Evolutionary conservation across 2,329 filamentous ascomycete genomes (phyloP).

Genomic region (Mycosphaerella sp.): DNA sequence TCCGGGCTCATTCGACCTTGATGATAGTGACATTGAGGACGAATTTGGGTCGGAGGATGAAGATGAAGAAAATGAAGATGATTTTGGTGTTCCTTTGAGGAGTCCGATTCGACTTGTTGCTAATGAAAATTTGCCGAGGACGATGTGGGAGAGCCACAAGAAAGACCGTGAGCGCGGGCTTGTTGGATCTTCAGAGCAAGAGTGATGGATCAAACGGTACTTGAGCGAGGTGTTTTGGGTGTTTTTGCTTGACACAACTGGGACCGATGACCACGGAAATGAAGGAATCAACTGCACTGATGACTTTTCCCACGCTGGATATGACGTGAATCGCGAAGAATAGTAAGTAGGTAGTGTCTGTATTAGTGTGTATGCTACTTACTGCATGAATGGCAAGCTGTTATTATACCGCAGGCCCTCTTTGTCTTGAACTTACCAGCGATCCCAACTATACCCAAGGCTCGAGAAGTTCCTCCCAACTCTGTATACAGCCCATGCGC

Average conservation of each 20-base stretch:
- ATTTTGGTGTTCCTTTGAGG: slow-evolving; percentile 47
- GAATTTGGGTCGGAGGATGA: slow-evolving; percentile 33
- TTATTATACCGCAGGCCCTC: too few relatives aligned
- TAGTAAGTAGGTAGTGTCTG: too few relatives aligned
- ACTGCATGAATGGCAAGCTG: too few relatives aligned
- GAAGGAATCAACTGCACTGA: not conserved
- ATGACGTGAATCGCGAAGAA: too few relatives aligned
- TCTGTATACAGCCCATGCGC: too few relatives aligned
- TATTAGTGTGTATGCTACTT: too few relatives aligned
- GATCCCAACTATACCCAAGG: too few relatives aligned
- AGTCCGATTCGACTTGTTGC: slow-evolving; percentile 22
- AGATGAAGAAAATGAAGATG: slow-evolving; percentile 41
- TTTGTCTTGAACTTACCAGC: too few relatives aligned
- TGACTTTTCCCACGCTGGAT: not conserved
- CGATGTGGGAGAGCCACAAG: not conserved
- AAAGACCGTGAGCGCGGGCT: not conserved
- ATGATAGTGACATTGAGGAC: slow-evolving; percentile 50
- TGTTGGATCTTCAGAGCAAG: not conserved
- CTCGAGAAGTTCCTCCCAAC: too few relatives aligned
- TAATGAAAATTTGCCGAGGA: not conserved
- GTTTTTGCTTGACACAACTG: not conserved
- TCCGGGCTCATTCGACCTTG: slow-evolving; percentile 52
- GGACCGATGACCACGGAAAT: not conserved
- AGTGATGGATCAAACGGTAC: not conserved
- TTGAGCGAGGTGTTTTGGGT: not conserved